Evolutionary conservation across 140 eudicot species (phyloP).

Genomic region (Ambrosia hybrid): DNA sequence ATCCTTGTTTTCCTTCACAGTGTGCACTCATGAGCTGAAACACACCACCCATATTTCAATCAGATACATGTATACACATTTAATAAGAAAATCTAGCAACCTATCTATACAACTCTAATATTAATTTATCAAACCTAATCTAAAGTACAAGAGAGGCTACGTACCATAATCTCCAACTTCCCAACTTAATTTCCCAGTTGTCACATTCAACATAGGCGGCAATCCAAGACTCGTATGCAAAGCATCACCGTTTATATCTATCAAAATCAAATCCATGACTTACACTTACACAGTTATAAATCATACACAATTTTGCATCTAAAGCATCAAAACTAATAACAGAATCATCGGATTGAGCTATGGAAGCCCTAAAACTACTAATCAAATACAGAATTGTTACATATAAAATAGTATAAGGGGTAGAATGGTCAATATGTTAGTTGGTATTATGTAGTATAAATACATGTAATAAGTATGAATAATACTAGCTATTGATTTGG

Average conservation of each 20-base stretch:
- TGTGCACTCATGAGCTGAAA: not conserved
- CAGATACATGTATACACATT: conserved; percentile 21
- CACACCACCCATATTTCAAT: conserved; percentile 22
- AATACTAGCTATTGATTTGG: too few species aligned
- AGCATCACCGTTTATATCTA: conserved; percentile 94
- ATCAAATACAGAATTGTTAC: not conserved
- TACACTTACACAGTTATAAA: not conserved
- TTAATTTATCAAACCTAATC: not conserved
- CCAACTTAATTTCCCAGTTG: conserved; percentile 79
- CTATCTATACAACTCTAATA: not conserved
- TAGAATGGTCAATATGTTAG: too few species aligned
- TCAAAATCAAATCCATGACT: conserved; percentile 25
- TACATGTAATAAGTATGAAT: too few species aligned
- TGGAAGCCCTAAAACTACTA: conserved; percentile 2
- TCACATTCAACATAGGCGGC: conserved; percentile 83
- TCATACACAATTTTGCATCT: conserved; percentile 14
- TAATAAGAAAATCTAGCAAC: conserved; percentile 12
- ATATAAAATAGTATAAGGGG: too few species aligned
- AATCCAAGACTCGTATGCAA: conserved; percentile 90
- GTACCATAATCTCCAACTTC: conserved; percentile 74
- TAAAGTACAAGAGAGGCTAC: conserved; percentile 19
- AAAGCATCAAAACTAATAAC: conserved; percentile 17
- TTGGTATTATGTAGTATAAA: too few species aligned
- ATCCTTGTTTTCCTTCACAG: too few species aligned
- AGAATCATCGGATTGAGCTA: conserved; percentile 9